Conservation (phyloP, 352 stramenopile genomes). For the Phytophthora capsici region DNA sequence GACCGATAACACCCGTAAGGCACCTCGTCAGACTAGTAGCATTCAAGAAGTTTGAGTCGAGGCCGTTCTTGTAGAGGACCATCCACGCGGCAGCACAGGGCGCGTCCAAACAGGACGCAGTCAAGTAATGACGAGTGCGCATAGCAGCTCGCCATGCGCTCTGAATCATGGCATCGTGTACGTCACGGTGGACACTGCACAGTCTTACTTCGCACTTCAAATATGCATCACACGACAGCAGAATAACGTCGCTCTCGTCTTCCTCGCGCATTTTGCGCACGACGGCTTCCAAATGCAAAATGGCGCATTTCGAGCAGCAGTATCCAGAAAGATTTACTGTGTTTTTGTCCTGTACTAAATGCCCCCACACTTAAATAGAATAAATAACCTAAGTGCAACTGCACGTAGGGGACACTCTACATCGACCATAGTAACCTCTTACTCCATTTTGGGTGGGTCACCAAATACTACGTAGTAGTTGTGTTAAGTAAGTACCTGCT, state of each 20-base stretch:
- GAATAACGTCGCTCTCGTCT: background rate
- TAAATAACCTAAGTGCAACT: background rate
- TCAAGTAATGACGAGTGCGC: constrained; percentile 4
- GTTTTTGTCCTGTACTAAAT: background rate
- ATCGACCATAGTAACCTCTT: background rate
- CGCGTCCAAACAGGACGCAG: background rate
- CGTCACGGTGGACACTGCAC: background rate
- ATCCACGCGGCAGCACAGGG: background rate
- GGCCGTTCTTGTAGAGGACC: background rate
- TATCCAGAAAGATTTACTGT: background rate
- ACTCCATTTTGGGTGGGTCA: background rate
- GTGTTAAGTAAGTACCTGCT: background rate
- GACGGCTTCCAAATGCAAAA: background rate
- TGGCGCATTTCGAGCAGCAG: background rate
- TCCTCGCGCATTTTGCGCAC: background rate
- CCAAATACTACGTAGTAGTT: background rate
- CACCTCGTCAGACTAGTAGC: constrained; percentile 1
- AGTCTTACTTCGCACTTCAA: background rate
- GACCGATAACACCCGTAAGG: background rate
- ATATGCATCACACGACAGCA: background rate
- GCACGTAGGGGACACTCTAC: background rate
- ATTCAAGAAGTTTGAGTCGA: constrained; percentile 3
- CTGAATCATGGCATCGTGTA: background rate
- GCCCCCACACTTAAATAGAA: too few species aligned
- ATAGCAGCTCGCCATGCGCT: constrained; percentile 8